Conservation (phyloP, 2,329 filamentous ascomycete species). For the Westerdykella sp. region DNA sequence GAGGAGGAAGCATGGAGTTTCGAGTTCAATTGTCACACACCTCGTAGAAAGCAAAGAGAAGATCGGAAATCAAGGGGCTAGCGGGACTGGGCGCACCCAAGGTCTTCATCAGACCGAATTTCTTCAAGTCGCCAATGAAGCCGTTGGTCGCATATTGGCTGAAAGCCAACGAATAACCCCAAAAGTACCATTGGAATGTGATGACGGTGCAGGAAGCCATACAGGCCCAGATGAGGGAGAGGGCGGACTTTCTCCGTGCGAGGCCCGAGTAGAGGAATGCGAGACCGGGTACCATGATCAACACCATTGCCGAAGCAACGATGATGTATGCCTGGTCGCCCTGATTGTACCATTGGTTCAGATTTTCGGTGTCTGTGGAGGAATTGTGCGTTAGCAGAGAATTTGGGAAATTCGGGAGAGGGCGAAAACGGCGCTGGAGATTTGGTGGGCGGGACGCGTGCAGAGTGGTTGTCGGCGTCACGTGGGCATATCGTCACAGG, state of each 20-base stretch:
- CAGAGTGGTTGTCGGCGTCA: constrained; percentile 8
- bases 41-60: constrained; percentile 93
- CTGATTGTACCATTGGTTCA: constrained; percentile 91
- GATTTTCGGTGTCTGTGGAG: constrained; percentile 65
- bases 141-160: constrained; percentile 73
- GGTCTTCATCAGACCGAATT: constrained; percentile 83
- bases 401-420: neutral
- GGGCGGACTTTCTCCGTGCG: constrained; percentile 92
- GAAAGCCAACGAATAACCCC: constrained; percentile 95
- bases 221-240: constrained; percentile 95
- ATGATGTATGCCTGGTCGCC: constrained; percentile 95
- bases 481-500: constrained; percentile 13
- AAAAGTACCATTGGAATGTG: constrained; percentile 99
- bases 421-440: neutral
- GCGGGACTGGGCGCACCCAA: constrained; percentile 80
- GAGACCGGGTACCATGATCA: constrained; percentile 95
- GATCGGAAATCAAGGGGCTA: constrained; percentile 77
- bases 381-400: constrained; percentile 5
- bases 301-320: constrained; percentile 81
- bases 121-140: constrained; percentile 83
- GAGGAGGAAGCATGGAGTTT: neutral
- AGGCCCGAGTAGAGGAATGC: constrained; percentile 97
- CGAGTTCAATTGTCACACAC: constrained; percentile 41
- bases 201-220: constrained; percentile 90
- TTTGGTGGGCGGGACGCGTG: neutral